phyloP scores from a whole-genome alignment of 2,329 filamentous ascomycete species.

The Paraphaeosphaeria sporulosa region DNA sequence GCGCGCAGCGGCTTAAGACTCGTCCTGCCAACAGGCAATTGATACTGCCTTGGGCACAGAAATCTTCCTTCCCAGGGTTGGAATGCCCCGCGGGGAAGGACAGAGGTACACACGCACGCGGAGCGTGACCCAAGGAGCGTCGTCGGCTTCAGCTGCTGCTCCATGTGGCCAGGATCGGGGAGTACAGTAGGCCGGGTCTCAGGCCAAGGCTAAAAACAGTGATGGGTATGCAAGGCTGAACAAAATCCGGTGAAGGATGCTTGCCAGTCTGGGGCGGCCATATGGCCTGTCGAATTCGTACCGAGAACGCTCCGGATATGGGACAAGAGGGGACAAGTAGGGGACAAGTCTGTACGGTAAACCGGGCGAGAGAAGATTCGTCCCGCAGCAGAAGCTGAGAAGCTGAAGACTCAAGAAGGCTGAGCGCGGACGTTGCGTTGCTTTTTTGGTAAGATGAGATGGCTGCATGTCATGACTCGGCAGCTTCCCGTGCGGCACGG shows the following conservation, averaged over 20 bases:
- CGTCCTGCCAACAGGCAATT: conserved; percentile 3
- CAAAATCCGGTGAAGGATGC: conserved; percentile 14
- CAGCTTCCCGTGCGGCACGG: not conserved
- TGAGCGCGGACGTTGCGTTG: not conserved
- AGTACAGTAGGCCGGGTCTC: not conserved
- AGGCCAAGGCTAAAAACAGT: conserved; percentile 12
- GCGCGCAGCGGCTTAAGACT: conserved; percentile 23
- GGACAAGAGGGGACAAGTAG: not conserved
- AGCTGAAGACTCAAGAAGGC: not conserved
- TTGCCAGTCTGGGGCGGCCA: conserved; percentile 18
- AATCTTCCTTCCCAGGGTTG: not conserved
- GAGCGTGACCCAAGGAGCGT: not conserved
- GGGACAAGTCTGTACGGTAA: not conserved
- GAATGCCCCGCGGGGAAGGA: not conserved
- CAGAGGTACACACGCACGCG: conserved; percentile 1
- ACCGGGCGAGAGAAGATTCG: not conserved
- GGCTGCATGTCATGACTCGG: conserved; percentile 12
- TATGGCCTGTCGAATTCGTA: conserved; percentile 4
- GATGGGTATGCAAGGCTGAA: conserved; percentile 16
- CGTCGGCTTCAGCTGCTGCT: not conserved
- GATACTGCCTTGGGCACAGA: not conserved
- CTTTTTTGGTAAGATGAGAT: conserved; percentile 2
- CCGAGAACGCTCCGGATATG: not conserved
- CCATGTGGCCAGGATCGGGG: not conserved
- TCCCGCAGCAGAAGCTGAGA: not conserved